Conservation (phyloP, 495 filamentous ascomycete genomes). For the Lophiotrema nucula region DNA sequence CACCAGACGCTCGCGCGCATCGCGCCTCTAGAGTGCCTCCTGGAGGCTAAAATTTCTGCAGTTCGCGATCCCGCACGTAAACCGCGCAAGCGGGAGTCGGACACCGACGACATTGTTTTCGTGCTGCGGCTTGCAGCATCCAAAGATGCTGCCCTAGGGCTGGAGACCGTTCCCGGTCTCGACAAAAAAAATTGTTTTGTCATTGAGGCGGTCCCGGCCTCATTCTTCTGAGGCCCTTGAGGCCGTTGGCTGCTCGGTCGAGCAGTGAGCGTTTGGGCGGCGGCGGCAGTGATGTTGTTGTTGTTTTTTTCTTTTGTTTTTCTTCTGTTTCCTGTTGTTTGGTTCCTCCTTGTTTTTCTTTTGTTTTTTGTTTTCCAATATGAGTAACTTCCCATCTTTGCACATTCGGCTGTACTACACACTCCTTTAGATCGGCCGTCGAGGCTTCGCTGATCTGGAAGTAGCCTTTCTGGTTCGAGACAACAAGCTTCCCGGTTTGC, state of each 20-base stretch:
- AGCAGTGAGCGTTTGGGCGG: neutral
- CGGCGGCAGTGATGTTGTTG: neutral
- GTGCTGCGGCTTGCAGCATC: too few species aligned
- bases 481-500: constrained; percentile 24
- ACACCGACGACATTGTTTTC: too few species aligned
- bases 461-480: constrained; percentile 31
- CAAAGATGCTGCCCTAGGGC: too few species aligned
- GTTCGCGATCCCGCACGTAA: too few species aligned
- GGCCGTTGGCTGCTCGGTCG: neutral
- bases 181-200: neutral
- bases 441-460: neutral
- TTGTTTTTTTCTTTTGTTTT: neutral
- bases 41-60: too few species aligned
- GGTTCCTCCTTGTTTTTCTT: too few species aligned
- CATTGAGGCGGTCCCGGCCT: neutral
- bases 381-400: neutral
- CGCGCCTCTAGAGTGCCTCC: too few species aligned
- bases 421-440: neutral
- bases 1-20: too few species aligned
- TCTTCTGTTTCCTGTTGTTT: neutral
- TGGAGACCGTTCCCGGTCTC: neutral
- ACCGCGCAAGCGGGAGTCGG: too few species aligned
- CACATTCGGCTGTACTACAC: neutral
- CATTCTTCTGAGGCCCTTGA: neutral
- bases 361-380: neutral